Conservation (phyloP, 768 basidiomycete genomes). For the Tubosaeta sp. region DNA sequence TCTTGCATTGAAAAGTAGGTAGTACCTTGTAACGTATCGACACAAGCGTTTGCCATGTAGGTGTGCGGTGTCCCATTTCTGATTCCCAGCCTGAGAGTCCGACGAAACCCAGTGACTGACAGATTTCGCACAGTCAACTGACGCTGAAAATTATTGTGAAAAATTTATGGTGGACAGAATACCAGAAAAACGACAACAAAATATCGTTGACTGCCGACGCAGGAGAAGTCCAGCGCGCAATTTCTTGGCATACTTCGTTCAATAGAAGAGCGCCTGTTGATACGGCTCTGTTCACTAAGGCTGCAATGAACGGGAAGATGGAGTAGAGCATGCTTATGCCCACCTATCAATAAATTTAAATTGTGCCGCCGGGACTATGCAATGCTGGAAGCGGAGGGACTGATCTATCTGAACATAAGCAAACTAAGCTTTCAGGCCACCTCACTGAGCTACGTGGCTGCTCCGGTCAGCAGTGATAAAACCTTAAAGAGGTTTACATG, state of each 20-base stretch:
- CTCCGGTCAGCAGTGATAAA: no score
- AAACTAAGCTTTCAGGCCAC: no score
- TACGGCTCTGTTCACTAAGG: neutral
- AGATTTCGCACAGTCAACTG: slow-evolving; percentile 35
- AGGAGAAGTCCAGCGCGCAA: slow-evolving; percentile 31
- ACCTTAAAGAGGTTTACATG: no score
- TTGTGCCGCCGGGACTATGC: neutral
- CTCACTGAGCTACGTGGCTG: no score
- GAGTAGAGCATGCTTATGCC: neutral
- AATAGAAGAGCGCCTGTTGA: neutral
- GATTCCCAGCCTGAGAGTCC: no score
- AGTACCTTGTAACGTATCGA: no score
- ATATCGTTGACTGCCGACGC: slow-evolving; percentile 44
- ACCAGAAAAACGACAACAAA: slow-evolving; percentile 25
- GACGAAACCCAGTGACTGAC: slow-evolving; percentile 50
- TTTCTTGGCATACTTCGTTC: slow-evolving; percentile 33
- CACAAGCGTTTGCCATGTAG: no score
- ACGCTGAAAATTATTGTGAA: slow-evolving; percentile 1
- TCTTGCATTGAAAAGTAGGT: no score
- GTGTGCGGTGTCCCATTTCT: no score
- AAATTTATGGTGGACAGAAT: neutral
- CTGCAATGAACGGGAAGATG: neutral
- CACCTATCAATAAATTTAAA: neutral
- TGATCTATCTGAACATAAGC: no score
- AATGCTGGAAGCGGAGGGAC: neutral